These are phyloP conservation scores for Didymellaceae sp. DNA, from an alignment of 2,329 filamentous ascomycete species.

Conservation along the genomic window DNA sequence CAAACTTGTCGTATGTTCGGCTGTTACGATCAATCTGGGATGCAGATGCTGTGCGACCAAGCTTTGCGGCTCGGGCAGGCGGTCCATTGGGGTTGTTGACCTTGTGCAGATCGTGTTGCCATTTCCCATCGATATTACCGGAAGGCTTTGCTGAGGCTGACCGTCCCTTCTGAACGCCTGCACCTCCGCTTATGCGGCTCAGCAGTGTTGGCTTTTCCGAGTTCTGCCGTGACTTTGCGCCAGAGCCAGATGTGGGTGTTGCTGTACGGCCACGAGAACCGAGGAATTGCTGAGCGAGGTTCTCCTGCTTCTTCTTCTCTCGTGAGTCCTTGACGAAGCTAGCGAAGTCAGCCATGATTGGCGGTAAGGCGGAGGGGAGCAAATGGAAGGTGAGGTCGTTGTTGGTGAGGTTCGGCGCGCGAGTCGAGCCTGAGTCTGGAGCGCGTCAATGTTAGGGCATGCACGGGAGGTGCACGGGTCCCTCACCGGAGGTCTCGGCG, in stretches of 20 bases:
- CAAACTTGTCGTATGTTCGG: slow-evolving; percentile 52
- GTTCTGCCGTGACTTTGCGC: slow-evolving; percentile 53
- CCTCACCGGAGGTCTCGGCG: slow-evolving; percentile 15
- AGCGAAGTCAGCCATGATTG: slow-evolving; percentile 31
- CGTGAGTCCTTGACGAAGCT: slow-evolving; percentile 54
- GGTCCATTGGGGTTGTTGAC: slow-evolving; percentile 49
- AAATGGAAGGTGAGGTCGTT: not conserved
- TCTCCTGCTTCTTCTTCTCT: slow-evolving; percentile 73
- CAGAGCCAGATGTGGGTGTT: slow-evolving; percentile 56
- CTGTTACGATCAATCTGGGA: slow-evolving; percentile 52
- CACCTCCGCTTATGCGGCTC: slow-evolving; percentile 72
- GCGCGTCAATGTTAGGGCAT: slow-evolving; percentile 22
- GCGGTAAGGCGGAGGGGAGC: not conserved
- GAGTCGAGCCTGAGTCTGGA: not conserved
- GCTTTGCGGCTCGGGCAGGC: slow-evolving; percentile 37
- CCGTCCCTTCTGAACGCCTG: slow-evolving; percentile 71
- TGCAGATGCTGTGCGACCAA: slow-evolving; percentile 49
- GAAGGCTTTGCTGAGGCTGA: slow-evolving; percentile 51
- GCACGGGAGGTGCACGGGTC: slow-evolving; percentile 15
- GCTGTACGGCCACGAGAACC: slow-evolving; percentile 59
- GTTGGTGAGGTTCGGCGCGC: slow-evolving; percentile 7
- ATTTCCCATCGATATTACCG: slow-evolving; percentile 70
- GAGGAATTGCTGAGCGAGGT: slow-evolving; percentile 75
- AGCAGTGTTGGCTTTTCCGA: slow-evolving; percentile 64
- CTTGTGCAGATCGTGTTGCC: slow-evolving; percentile 73